Conservation (phyloP, 1,139 yeast genomes). For the Pichia sp. region DNA sequence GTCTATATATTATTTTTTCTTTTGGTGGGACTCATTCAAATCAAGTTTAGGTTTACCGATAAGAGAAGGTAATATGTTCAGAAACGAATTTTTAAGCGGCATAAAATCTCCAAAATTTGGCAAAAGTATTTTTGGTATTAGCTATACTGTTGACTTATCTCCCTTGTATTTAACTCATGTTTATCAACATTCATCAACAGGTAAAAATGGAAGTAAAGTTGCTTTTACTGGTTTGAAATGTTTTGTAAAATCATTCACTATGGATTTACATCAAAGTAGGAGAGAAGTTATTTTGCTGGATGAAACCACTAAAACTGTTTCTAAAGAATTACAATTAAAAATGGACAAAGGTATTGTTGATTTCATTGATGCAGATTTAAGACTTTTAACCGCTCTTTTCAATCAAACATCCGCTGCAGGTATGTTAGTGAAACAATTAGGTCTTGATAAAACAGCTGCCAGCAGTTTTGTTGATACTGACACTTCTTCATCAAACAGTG, state of each 20-base stretch:
- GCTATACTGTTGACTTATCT: constrained; percentile 66
- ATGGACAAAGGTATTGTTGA: constrained; percentile 76
- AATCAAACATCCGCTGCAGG: constrained; percentile 48
- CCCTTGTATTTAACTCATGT: constrained; percentile 73
- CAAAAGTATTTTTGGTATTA: constrained; percentile 68
- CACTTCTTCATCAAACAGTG: constrained; percentile 17
- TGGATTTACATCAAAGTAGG: constrained; percentile 83
- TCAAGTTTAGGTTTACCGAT: constrained; percentile 70
- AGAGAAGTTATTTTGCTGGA: constrained; percentile 52
- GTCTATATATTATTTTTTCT: constrained; percentile 58
- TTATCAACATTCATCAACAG: constrained; percentile 50
- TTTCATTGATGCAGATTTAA: constrained; percentile 61
- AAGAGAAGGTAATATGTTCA: constrained; percentile 62
- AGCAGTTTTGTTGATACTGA: constrained; percentile 14
- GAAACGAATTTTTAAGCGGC: constrained; percentile 29
- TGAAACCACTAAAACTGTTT: constrained; percentile 50
- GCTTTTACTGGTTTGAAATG: constrained; percentile 78
- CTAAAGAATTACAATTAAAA: constrained; percentile 51
- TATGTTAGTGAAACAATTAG: constrained; percentile 40
- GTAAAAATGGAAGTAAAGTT: constrained; percentile 40
- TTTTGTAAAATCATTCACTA: constrained; percentile 52
- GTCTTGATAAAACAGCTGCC: constrained; percentile 21
- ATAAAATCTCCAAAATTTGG: constrained; percentile 57
- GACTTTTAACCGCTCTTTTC: constrained; percentile 64
- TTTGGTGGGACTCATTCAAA: constrained; percentile 80